phyloP scores from a whole-genome alignment of 129 eudicot genomes.

The Gnaphalium uliginosum region DNA sequence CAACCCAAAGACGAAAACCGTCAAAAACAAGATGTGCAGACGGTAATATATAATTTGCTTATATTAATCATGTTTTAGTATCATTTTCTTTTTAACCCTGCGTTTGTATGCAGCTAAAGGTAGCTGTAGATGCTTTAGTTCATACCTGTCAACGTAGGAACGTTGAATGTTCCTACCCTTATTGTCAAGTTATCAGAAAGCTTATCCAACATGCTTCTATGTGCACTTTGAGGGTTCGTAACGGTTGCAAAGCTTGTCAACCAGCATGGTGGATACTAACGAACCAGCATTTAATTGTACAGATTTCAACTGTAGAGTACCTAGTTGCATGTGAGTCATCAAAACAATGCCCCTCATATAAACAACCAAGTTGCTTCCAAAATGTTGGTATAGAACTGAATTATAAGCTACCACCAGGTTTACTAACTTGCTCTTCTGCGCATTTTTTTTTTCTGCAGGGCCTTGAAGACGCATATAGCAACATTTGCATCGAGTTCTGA shows the following conservation, averaged over 20 bases:
- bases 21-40: not conserved
- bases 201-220: not conserved
- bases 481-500: not conserved
- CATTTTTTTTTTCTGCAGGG: not conserved
- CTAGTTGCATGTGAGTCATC: not conserved
- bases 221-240: not conserved
- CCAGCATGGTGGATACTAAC: not conserved
- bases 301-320: not conserved
- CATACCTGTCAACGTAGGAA: not conserved
- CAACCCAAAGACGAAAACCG: not conserved
- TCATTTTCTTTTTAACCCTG: not conserved
- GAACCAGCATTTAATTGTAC: not conserved
- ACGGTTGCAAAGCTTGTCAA: not conserved
- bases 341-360: not conserved
- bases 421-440: not conserved
- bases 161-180: not conserved
- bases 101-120: not conserved
- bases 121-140: not conserved
- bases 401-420: not conserved
- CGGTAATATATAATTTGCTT: not conserved
- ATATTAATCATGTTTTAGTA: not conserved
- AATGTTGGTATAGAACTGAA: not conserved
- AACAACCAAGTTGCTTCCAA: no score
- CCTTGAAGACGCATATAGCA: not conserved
- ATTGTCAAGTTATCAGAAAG: not conserved